These are phyloP conservation scores for Bromus sterilis DNA, from an alignment of 176 grass and related monocot genomes.

Conservation along the genomic window DNA sequence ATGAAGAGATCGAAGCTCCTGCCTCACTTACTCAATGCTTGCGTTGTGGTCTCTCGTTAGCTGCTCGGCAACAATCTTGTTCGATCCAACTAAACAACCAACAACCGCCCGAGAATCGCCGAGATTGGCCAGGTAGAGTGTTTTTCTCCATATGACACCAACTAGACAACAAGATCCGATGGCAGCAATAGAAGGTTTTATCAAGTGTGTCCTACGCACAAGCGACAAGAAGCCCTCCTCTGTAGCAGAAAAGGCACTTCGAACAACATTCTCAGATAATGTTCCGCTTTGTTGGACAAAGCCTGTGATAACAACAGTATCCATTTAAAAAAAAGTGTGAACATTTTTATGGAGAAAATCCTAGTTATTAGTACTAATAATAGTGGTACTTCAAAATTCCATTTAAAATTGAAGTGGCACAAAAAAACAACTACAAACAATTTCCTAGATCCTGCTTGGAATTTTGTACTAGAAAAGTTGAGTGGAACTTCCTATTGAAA, in stretches of 20 bases:
- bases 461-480: neutral
- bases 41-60: conserved; percentile 96
- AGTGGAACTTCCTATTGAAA: no score
- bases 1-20: conserved; percentile 81
- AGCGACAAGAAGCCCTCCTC: conserved; percentile 88
- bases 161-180: conserved; percentile 92
- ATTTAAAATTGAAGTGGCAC: neutral
- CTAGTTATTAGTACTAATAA: neutral
- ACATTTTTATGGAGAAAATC: neutral
- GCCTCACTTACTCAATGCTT: conserved; percentile 75
- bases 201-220: conserved; percentile 76
- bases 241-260: conserved; percentile 79
- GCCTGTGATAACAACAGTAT: conserved; percentile 19
- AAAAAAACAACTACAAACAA: neutral
- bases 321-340: neutral
- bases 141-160: conserved; percentile 84
- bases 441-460: neutral
- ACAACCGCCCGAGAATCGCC: conserved; percentile 86
- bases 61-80: conserved; percentile 77
- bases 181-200: conserved; percentile 83
- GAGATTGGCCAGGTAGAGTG: conserved; percentile 80
- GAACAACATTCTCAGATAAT: conserved; percentile 78
- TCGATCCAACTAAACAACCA: conserved; percentile 52
- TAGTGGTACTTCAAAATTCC: neutral
- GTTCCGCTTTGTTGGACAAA: conserved; percentile 70